These are phyloP conservation scores for Byssoonygena ceratinophila DNA, from an alignment of 2,329 filamentous ascomycete genomes.

Conservation along the genomic window DNA sequence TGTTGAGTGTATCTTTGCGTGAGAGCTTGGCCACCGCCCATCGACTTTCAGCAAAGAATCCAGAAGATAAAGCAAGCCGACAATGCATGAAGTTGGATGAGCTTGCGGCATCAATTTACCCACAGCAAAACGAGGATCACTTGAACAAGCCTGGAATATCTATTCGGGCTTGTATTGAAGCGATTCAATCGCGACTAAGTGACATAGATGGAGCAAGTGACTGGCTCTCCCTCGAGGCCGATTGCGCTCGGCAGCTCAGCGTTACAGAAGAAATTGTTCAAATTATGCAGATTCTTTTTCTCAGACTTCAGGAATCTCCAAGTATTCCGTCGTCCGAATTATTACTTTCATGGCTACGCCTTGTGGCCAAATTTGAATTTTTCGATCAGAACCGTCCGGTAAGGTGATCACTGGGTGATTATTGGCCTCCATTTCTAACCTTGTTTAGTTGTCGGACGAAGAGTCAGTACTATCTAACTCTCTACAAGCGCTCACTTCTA, in stretches of 20 bases:
- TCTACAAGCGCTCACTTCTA: constrained; percentile 58
- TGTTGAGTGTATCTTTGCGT: constrained; percentile 28
- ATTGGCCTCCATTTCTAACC: constrained; percentile 16
- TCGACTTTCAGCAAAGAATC: constrained; percentile 8
- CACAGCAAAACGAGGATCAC: constrained; percentile 21
- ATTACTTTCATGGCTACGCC: constrained; percentile 61
- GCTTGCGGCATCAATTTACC: constrained; percentile 26
- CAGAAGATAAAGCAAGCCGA: background rate
- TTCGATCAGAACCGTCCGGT: constrained; percentile 54
- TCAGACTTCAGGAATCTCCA: constrained; percentile 52
- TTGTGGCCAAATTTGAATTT: constrained; percentile 59
- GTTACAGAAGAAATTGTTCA: constrained; percentile 62
- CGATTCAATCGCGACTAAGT: constrained; percentile 27
- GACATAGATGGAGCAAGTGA: constrained; percentile 28
- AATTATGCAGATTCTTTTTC: constrained; percentile 61
- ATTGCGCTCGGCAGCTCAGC: constrained; percentile 53
- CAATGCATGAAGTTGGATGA: constrained; percentile 19
- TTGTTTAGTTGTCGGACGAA: constrained; percentile 29
- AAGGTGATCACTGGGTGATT: constrained; percentile 24
- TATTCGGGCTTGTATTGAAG: constrained; percentile 28
- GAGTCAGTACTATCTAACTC: constrained; percentile 39
- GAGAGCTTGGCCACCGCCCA: constrained; percentile 18
- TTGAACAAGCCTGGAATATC: constrained; percentile 19
- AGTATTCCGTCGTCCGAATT: constrained; percentile 49
- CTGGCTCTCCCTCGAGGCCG: constrained; percentile 46